Evolutionary conservation across 2,329 filamentous ascomycete genomes (phyloP).

Genomic region (Alternaria brassicae): DNA sequence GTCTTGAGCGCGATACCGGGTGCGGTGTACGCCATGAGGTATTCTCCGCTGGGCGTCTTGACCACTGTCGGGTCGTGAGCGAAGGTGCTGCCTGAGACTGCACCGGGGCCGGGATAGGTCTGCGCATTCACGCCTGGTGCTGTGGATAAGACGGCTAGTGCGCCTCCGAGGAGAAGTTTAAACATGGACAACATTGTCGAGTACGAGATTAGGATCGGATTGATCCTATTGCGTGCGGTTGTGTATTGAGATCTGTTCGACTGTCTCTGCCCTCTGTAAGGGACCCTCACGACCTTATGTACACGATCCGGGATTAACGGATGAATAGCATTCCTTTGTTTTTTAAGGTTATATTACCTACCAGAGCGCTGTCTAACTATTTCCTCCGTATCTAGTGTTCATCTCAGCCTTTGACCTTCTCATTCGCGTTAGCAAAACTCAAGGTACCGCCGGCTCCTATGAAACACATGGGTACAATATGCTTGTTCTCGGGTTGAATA

Average conservation of each 20-base stretch:
- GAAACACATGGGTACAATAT: constrained; percentile 6
- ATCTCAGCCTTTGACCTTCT: constrained; percentile 30
- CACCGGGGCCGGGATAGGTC: not conserved
- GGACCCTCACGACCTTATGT: not conserved
- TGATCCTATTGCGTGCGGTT: not conserved
- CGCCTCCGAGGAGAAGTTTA: not conserved
- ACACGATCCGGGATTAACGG: not conserved
- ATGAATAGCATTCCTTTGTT: not conserved
- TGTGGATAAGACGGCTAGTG: not conserved
- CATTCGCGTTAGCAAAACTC: constrained; percentile 25
- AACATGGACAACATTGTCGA: not conserved
- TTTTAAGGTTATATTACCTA: not conserved
- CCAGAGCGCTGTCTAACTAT: not conserved
- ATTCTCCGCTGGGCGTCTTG: not conserved
- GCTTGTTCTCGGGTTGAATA: not conserved
- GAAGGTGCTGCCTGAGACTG: not conserved
- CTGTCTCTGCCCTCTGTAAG: not conserved
- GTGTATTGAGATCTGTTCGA: not conserved
- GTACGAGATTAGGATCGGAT: not conserved
- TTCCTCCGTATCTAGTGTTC: constrained; percentile 14
- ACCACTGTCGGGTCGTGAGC: not conserved
- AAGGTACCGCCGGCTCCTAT: not conserved
- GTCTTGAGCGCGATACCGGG: not conserved
- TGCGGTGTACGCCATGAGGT: not conserved
- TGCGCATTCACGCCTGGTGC: not conserved